Evolutionary conservation across 352 stramenopile genomes (phyloP).

Genomic region (Pythium myriotylum): DNA sequence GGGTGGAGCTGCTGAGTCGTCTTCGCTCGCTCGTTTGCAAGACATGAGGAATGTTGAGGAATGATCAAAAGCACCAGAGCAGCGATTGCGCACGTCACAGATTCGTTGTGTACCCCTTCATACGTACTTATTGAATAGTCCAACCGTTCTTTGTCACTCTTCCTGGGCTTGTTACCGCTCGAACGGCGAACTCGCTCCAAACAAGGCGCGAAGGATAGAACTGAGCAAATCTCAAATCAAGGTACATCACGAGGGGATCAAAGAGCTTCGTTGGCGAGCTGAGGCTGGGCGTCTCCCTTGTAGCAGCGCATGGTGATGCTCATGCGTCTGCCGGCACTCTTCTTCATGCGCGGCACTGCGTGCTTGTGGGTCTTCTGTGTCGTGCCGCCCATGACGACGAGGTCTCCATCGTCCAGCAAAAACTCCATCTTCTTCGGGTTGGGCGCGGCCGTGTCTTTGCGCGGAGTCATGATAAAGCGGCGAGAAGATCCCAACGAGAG

Average conservation of each 20-base stretch:
- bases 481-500: conserved; percentile 69
- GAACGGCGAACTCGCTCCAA: too few relatives aligned
- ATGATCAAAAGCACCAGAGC: too few relatives aligned
- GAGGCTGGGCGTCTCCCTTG: conserved; percentile 14
- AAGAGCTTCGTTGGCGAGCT: neutral
- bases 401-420: conserved; percentile 66
- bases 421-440: conserved; percentile 47
- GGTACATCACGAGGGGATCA: neutral
- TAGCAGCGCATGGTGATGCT: conserved; percentile 66
- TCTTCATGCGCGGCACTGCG: conserved; percentile 71
- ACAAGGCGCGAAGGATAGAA: too few relatives aligned
- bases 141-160: too few relatives aligned
- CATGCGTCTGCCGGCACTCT: conserved; percentile 43
- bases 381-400: conserved; percentile 81
- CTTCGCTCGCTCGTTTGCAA: conserved; percentile 3
- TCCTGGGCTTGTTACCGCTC: too few relatives aligned
- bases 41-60: neutral
- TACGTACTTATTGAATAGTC: too few relatives aligned
- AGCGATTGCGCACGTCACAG: too few relatives aligned
- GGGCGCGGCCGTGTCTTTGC: conserved; percentile 20
- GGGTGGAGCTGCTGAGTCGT: neutral
- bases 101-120: too few relatives aligned
- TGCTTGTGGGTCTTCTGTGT: conserved; percentile 84
- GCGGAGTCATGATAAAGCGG: conserved; percentile 70
- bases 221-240: too few relatives aligned